Percentiles rank a stretch among this genome's conserved stretches.
phyloP scores from a whole-genome alignment of 2,329 filamentous ascomycete species.

The Botrytis porri region DNA sequence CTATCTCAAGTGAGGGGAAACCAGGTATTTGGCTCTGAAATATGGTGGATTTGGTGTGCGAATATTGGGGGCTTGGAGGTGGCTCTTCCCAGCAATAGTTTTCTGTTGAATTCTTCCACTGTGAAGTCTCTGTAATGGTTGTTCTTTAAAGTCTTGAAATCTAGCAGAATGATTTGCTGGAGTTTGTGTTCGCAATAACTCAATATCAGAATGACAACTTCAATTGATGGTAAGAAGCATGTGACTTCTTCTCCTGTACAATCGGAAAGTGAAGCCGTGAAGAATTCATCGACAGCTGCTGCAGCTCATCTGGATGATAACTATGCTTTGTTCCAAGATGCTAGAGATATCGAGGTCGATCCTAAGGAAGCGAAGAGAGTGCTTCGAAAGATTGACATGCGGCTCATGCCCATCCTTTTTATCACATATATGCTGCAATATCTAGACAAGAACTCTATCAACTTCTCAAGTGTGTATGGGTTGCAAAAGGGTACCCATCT shows the following conservation, averaged over 20 bases:
- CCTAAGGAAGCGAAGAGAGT: constrained; percentile 40
- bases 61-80: background rate
- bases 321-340: constrained; percentile 40
- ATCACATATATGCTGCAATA: constrained; percentile 58
- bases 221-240: constrained; percentile 26
- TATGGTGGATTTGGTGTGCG: background rate
- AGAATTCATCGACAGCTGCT: constrained; percentile 18
- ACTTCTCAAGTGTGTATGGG: constrained; percentile 51
- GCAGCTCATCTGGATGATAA: constrained; percentile 39
- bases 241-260: constrained; percentile 10
- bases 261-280: constrained; percentile 15
- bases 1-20: constrained; percentile 3
- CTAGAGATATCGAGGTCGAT: constrained; percentile 32
- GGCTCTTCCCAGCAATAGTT: background rate
- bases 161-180: background rate
- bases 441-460: constrained; percentile 57
- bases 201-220: constrained; percentile 15
- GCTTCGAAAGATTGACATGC: constrained; percentile 54
- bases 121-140: no score
- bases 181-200: background rate
- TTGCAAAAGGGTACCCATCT: constrained; percentile 48
- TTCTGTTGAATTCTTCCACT: background rate
- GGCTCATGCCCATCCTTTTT: constrained; percentile 55
- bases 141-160: background rate
- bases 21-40: background rate